Base-by-base conservation (phyloP, 129 eudicot genomes). In the Artemisia tridentata region DNA sequence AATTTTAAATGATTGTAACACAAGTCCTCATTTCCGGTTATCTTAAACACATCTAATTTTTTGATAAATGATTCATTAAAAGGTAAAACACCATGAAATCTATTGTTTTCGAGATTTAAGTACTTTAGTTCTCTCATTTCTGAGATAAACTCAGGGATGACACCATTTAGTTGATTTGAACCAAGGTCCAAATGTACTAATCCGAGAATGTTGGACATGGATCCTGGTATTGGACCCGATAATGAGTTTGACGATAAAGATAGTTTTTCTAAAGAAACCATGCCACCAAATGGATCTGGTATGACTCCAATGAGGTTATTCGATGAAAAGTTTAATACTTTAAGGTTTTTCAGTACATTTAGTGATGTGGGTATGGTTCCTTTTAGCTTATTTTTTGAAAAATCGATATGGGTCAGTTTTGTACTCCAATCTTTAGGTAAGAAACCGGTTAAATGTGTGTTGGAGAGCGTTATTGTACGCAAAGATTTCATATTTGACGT, bases 71-170 rank as follows among this genome's bases (percentile, higher is more conserved):
- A 81, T 7, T 73, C 90, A 68, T 93, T 87, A 20, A 93, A 89
- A 0, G 96, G 98, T 84, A 93, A 71, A 2, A 93, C 84, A 20
- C 98, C 98, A 43, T 84, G 96, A 7, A 93, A 93, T 41, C 80
- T 82, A 59, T 91, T 91, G 65, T 81, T 84, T 72, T 80, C 95
- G 34, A 91, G 98, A 84, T 91, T 91, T 74, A 91, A 71, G 79
- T 76, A 86, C 89, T 86, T 86, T 59, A 91, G 43, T 5, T 65
- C 79, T 82, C 74, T 86, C 89, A 91, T 73, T 56, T 84, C 87
- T 17, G 86, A 67, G 21, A 91, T 75, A 73, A 91, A 88, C 60
- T 69, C 75, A 0, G 98, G 98, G 72, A 91, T 76, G 3, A 83
- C 76, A 43, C 96, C 93, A 50, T 84, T 84, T 62, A 91, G 66